Evolutionary conservation across 2,329 filamentous ascomycete genomes (phyloP).

Genomic region (Lasiodiplodia sp.): DNA sequence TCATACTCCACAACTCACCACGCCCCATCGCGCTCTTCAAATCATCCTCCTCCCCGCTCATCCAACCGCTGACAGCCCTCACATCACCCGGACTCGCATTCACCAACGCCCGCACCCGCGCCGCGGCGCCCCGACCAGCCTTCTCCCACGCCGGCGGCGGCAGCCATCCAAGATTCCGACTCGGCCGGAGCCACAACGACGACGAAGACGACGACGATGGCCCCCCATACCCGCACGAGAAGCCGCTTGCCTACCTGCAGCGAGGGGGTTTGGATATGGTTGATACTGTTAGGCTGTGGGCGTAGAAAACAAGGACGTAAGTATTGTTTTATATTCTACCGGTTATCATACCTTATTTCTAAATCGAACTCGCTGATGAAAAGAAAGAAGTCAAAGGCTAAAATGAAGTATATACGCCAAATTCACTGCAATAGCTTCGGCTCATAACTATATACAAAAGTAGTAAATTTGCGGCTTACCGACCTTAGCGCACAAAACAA

Average conservation of each 20-base stretch:
- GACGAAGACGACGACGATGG: neutral
- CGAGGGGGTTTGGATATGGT: neutral
- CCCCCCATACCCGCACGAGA: neutral
- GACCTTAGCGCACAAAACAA: constrained; percentile 2
- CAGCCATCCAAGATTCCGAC: too few relatives aligned
- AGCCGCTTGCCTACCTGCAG: neutral
- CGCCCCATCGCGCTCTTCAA: neutral
- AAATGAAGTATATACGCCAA: too few relatives aligned
- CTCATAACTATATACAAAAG: too few relatives aligned
- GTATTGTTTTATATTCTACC: too few relatives aligned
- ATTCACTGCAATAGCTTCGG: too few relatives aligned
- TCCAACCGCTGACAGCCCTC: neutral
- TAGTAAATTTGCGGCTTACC: neutral
- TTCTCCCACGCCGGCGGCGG: too few relatives aligned
- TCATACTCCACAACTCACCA: neutral
- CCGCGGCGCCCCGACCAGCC: too few relatives aligned
- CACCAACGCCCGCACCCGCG: neutral
- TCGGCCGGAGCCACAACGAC: neutral
- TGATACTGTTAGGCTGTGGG: neutral
- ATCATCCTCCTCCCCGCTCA: neutral
- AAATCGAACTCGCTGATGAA: too few relatives aligned
- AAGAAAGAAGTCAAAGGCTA: too few relatives aligned
- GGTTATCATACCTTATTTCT: too few relatives aligned
- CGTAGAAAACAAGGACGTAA: neutral
- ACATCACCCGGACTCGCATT: neutral